Base-by-base conservation (phyloP, 305 asterid species). In the Petunia hybrid region DNA sequence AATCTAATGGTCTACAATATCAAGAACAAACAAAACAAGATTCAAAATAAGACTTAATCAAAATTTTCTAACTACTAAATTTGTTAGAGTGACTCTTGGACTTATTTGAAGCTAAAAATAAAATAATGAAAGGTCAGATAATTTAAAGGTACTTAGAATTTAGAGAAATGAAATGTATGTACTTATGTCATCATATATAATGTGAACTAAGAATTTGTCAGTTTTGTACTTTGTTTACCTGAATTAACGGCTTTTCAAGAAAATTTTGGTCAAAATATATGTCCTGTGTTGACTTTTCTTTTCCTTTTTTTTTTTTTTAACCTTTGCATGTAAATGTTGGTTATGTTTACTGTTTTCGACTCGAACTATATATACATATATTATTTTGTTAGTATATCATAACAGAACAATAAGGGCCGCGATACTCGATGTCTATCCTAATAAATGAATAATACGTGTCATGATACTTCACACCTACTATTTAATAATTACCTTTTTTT, bases 121-220 rank as follows among this genome's bases (percentile, higher is more conserved):
- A 81, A 79, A 40, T 56, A 51, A 76, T 85, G 85, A 89, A 80
- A 83, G 80, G 87, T 87, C 87, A 83, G 85, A 85, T 85, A 62
- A 64, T 85, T 83, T 79, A 57, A 51, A 69, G 42, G 53, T 16
- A 2, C 56, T 40, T 31, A 60, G 42, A 41, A 75, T 43, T 6
- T n/a, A 36, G 35, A 55, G 76, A 76, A 57, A 22, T 22, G 31
- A 3, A 68, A 35, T 59, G 74, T 57, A 42, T 55, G 31, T 16
- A 59, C 36, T 4, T 4, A 8, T 45, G 39, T 48, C 39, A 74
- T 69, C n/a, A 45, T 31, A 8, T 13, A 35, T 14, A 55, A 38
- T 8, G 16, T 3, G 65, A 56, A 43, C 81, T 36, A 46, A 9
- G 55, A 14, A 42, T 35, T 46, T 9, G 45, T 73, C 73, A 67